A percentile compares a stretch with the other conserved stretches of the same genome.
These are phyloP conservation scores for Pleurotus djamor DNA, from an alignment of 768 basidiomycete species.

Conservation along the genomic window DNA sequence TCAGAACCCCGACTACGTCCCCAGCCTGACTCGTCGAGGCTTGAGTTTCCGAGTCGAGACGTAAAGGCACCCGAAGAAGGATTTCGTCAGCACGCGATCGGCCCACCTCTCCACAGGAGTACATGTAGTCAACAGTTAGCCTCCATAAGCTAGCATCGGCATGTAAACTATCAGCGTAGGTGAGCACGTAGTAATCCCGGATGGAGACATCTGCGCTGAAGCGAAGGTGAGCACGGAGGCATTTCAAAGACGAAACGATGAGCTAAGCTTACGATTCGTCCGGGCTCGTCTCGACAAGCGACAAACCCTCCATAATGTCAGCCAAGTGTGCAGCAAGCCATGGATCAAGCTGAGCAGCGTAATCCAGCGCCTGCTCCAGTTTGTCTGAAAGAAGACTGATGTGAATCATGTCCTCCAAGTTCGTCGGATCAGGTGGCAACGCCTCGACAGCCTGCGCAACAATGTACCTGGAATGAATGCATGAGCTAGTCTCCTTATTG, in stretches of 20 bases:
- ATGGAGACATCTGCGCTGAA: constrained; percentile 60
- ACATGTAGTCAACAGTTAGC: constrained; percentile 87
- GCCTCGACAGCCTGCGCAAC: constrained; percentile 58
- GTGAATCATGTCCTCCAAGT: constrained; percentile 77
- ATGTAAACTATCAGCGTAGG: constrained; percentile 83
- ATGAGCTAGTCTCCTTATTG: neutral
- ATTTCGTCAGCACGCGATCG: constrained; percentile 70
- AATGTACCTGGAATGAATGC: constrained; percentile 48
- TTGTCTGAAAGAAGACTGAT: constrained; percentile 70
- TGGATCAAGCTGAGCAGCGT: constrained; percentile 67
- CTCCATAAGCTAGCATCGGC: constrained; percentile 87
- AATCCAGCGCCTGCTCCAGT: constrained; percentile 58
- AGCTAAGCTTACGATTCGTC: constrained; percentile 55
- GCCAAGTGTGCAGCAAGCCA: constrained; percentile 91
- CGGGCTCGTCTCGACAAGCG: constrained; percentile 46
- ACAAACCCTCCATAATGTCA: constrained; percentile 81
- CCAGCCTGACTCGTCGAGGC: constrained; percentile 41
- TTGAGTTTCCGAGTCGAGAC: constrained; percentile 43
- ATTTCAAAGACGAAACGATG: constrained; percentile 2
- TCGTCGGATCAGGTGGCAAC: constrained; percentile 78
- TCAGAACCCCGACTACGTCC: constrained; percentile 61
- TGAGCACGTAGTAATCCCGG: constrained; percentile 77
- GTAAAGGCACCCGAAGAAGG: constrained; percentile 70
- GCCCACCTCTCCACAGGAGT: constrained; percentile 76
- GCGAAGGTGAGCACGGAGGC: neutral